Evolutionary conservation across 176 grass and related monocot genomes (phyloP), one percentile per base, ranked within the genome.

Genomic region (Panicum miliaceum): DNA sequence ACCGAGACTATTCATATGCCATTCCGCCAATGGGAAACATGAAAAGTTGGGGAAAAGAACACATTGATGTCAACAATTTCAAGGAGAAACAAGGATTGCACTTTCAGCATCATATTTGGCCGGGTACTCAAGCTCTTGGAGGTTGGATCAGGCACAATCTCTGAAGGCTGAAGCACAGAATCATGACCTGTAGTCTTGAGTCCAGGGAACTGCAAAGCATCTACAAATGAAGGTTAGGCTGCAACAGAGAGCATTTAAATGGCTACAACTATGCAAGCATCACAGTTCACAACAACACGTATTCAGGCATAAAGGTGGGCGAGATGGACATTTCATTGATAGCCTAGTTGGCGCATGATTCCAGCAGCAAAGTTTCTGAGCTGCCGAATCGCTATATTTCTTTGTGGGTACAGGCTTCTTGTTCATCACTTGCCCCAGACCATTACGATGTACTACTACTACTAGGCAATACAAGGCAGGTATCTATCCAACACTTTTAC

Each of bases 311-410:
- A 83, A 53, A 7, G 12, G 34, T 62, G 41, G 25, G 14, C 41
- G 25, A 54, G 34, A 40, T 65, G 12, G 67, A 34, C 34, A 79
- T 73, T 37, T 86, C 66, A 60, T 79, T 85, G 38, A 16, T 71
- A 81, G 45, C 70, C 70, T 73, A 51, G 16, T 69, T 61, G 71
- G 83, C 72, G 77, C 51, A 48, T 64, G 41, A 51, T 87, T 76
- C 62, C 89, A 63, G 85, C 81, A 91, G 76, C 84, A 80, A 84
- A 75, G 68, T 32, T 87, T 91, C 43, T 76, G 76, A 80, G 80
- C 85, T 84, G 81, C 81, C 1, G 89, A 62, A 80, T 52, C 60
- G 25, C 61, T 84, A 76, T 87, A 76, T 80, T 80, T 84, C 80
- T 84, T 61, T 80, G 61, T 32, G 72, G 52, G 59, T 71, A 85